Evolutionary conservation across 2,329 filamentous ascomycete species (phyloP), one percentile per base, ranked within the genome.

Genomic region (Aspergillus arachidicola): DNA sequence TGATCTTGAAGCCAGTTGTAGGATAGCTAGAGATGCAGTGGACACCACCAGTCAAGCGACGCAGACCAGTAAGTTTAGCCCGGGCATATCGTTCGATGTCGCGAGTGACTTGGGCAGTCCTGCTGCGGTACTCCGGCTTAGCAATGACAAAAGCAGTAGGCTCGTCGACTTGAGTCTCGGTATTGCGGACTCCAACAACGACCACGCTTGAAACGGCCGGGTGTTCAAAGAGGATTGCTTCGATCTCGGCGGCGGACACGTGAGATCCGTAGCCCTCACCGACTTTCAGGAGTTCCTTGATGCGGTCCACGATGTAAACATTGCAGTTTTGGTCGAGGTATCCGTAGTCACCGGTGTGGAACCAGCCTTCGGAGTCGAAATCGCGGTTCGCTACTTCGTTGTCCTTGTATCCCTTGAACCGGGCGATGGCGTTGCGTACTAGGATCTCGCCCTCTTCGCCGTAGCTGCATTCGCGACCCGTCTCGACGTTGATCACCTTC

Each of bases 241-340:
- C 77, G 6, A 78, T 65, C 59, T 79, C 76, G 6, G 75, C 72
- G 1, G 76, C 60, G 2, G 67, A 69, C 41, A 69, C 58, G 53
- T 69, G 76, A 12, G 75, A 74, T 12, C 78, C 76, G 57, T 79
- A 77, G 32, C 78, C 78, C 23, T 62, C 69, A 2, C 69, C 69
- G 36, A 78, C 76, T 62, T 77, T 77, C 62, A 79, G 73, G 5
- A 79, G 70, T 60, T 79, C 68, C 59, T 70, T 71, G 19, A 69
- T 58, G 7, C 68, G 69, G 38, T 70, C 68, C 12, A 64, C 60
- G 46, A 70, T 69, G 60, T 63, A 69, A 10, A 72, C 69, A 38
- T 71, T 71, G 53, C 57, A 61, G n/a, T 66, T 51, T 30, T 71
- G 58, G 58, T 71, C 69, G 32, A 71, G 53, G 54, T 68, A 69